Base-by-base conservation (phyloP, 2,329 filamentous ascomycete genomes). In the Trichoderma simmonsii region DNA sequence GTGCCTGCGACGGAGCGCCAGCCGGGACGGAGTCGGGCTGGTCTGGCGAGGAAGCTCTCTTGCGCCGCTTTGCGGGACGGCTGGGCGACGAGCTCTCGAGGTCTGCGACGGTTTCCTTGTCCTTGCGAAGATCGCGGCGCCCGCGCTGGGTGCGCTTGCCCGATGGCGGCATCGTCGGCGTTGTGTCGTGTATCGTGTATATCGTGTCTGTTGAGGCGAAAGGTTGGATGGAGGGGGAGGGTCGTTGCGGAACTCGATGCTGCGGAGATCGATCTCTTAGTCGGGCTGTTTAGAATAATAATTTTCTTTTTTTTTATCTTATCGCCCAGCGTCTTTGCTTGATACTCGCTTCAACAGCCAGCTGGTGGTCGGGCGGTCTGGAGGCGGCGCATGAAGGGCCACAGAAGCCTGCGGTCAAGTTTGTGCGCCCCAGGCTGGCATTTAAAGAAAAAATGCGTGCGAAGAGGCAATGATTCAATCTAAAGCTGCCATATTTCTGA, bases 31-130 rank as follows among this genome's bases (percentile, higher is more conserved):
- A 70, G 63, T 66, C 73, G 66, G 73, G 56, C 32, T 72, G 28
- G 54, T 71, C 59, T 48, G 75, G 70, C 48, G 75, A 76, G 7
- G 51, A 63, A 34, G 73, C 88, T 85, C 88, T 89, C 83, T 86
- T 91, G 81, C 89, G 87, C 77, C 89, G 88, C 83, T 91, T 91
- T 12, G 85, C 82, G n/a, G 89, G 89, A 69, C 88, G 86, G 72
- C 85, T 87, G 15, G 89, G 89, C 4, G 89, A 91, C 30, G 88
- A 88, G 61, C 86, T 84, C 57, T 87, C 84, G 64, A 79, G 82
- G 59, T 87, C 56, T 70, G 39, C 43, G 32, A 21, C 76, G 57
- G 78, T 77, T 59, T 81, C 78, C 67, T 79, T 78, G 75, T 80
- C 80, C 73, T 80, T 81, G 75, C 82, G 82, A 74, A 78, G 73